phyloP scores from a whole-genome alignment of 2,329 filamentous ascomycete species.

The Boeremia lycopersici region DNA sequence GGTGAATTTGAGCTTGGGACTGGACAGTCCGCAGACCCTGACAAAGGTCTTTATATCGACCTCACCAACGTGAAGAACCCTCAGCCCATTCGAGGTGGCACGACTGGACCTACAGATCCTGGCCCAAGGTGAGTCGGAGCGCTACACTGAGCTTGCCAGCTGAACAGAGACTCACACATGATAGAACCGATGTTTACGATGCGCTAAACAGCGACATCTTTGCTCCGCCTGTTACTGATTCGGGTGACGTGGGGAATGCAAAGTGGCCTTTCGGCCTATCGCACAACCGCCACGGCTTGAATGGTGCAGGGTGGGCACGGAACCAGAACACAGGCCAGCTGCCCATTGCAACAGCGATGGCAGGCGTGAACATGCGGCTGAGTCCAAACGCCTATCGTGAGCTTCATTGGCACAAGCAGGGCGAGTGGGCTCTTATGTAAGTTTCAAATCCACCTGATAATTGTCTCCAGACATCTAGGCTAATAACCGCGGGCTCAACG shows the following conservation, averaged over 20 bases:
- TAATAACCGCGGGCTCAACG: conserved; percentile 46
- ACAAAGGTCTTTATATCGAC: conserved; percentile 49
- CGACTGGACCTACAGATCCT: conserved; percentile 48
- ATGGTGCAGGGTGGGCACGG: conserved; percentile 50
- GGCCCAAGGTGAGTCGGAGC: conserved; percentile 35
- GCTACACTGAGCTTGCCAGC: not conserved
- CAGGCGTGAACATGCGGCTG: conserved; percentile 52
- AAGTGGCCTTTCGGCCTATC: conserved; percentile 53
- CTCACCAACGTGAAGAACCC: conserved; percentile 48
- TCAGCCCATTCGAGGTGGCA: conserved; percentile 49
- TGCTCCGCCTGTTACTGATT: conserved; percentile 48
- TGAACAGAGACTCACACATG: not conserved
- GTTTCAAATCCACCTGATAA: not conserved
- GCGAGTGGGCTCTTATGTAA: conserved; percentile 58
- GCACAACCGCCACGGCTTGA: conserved; percentile 49
- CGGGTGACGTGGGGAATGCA: conserved; percentile 47
- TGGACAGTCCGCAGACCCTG: conserved; percentile 45
- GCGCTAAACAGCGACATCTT: conserved; percentile 50
- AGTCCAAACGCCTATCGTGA: conserved; percentile 62
- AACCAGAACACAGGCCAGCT: conserved; percentile 49
- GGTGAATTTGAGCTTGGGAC: conserved; percentile 46
- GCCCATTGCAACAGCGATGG: conserved; percentile 50
- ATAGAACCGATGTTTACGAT: conserved; percentile 35
- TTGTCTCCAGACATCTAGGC: not conserved
- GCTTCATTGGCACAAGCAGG: conserved; percentile 65